These are phyloP conservation scores for Aspergillus aculeatus DNA, from an alignment of 2,329 filamentous ascomycete species.

Conservation along the genomic window DNA sequence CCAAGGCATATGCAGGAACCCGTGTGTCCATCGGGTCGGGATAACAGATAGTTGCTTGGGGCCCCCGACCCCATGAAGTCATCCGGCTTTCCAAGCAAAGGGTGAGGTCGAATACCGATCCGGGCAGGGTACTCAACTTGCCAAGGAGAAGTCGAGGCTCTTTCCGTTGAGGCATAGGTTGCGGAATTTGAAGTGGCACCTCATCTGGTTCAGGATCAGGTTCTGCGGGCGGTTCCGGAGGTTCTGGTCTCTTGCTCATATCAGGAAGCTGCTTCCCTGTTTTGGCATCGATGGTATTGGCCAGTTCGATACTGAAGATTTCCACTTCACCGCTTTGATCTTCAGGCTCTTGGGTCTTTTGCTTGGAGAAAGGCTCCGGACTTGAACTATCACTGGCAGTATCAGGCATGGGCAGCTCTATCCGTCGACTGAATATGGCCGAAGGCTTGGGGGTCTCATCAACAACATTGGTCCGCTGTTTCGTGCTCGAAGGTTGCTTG, in stretches of 20 bases:
- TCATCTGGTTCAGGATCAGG: conserved; percentile 12
- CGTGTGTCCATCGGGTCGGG: conserved; percentile 62
- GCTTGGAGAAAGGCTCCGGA: conserved; percentile 16
- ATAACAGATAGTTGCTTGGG: conserved; percentile 67
- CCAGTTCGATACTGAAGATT: conserved; percentile 38
- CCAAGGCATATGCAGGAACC: conserved; percentile 79
- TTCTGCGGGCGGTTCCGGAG: conserved; percentile 13
- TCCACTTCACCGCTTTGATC: conserved; percentile 11
- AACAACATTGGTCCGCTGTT: conserved; percentile 17
- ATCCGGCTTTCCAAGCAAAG: conserved; percentile 66
- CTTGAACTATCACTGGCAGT: conserved; percentile 38
- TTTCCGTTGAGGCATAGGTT: conserved; percentile 24
- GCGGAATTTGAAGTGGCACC: conserved; percentile 9
- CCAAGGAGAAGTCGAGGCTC: conserved; percentile 54
- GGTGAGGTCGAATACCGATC: conserved; percentile 64
- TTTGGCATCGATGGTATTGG: conserved; percentile 44
- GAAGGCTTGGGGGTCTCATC: conserved; percentile 33
- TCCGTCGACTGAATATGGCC: conserved; percentile 34
- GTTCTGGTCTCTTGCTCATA: conserved; percentile 18
- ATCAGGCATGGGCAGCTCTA: conserved; percentile 41
- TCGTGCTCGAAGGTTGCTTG: conserved; percentile 19
- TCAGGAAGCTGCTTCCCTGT: conserved; percentile 37
- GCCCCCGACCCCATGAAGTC: conserved; percentile 74
- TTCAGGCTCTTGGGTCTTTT: conserved; percentile 9
- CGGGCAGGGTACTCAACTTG: conserved; percentile 62